Percentiles rank a stretch among this genome's conserved stretches.
Evolutionary conservation across 805 yeast species (phyloP).

Genomic region (Schizosaccharomyces lindneri): DNA sequence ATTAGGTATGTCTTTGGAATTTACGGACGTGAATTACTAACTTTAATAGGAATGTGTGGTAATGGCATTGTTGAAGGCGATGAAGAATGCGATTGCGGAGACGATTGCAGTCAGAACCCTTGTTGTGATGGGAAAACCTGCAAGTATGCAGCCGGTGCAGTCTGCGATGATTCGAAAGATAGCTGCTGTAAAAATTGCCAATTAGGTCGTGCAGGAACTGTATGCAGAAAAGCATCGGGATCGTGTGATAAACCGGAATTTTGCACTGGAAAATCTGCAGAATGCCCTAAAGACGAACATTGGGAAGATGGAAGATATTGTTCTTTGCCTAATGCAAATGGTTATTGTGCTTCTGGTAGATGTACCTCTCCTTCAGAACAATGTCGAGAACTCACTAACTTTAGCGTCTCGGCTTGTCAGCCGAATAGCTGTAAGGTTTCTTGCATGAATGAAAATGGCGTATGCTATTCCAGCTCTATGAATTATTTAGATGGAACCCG

Average conservation of each 20-base stretch:
- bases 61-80: constrained; percentile 19
- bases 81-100: constrained; percentile 18
- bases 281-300: constrained; percentile 13
- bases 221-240: constrained; percentile 14
- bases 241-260: constrained; percentile 15
- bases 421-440: neutral
- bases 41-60: constrained; percentile 14
- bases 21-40: neutral
- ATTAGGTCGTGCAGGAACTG: constrained; percentile 11
- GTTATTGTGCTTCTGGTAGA: constrained; percentile 12
- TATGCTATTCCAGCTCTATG: neutral
- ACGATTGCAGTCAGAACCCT: constrained; percentile 11
- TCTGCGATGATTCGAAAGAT: constrained; percentile 14
- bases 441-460: neutral
- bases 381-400: constrained; percentile 7
- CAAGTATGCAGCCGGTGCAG: constrained; percentile 11
- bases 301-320: constrained; percentile 13
- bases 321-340: neutral
- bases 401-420: neutral
- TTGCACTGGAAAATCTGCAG: constrained; percentile 15
- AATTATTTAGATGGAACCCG: neutral
- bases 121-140: constrained; percentile 16
- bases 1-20: neutral
- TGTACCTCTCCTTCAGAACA: constrained; percentile 17
- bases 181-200: constrained; percentile 14